Base-by-base conservation (phyloP, 192 early-diverging fungal species). In the Coemansia sp. region DNA sequence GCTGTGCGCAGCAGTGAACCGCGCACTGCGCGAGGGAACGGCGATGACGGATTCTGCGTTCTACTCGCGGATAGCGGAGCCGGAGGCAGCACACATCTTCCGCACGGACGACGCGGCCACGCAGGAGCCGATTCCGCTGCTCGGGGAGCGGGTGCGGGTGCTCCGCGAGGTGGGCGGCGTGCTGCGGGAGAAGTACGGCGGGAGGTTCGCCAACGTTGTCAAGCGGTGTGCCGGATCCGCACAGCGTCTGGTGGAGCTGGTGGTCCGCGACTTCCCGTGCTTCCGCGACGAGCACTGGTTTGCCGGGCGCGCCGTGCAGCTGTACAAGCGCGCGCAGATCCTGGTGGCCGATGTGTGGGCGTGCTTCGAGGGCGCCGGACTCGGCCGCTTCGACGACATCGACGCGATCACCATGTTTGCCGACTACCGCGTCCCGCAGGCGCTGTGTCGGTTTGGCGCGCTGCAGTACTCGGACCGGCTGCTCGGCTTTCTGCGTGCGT, bases 381-480 rank as follows among this genome's bases (percentile, higher is more conserved):
- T 68, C 40, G 91, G 93, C 1, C 21, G 66, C 8, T 93, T 95
- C 68, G 51, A 80, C 26, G 91, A 93, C 65, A 93, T 95, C 76
- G 88, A 91, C 65, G 48, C 77, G 12, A 85, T 95, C 39, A 95
- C 93, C 12, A 95, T 95, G 91, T 95, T 95, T 90, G 93, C 93
- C 5, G 93, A 95, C 70, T 95, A 93, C 71, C 80, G 93, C n/a
- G 87, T 92, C 19, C 87, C 87, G 5, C 86, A 95, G 80, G 89
- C 89, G 8, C 66, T 91, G 39, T 86, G 88, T 64, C 87, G 92
- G 61, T 85, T 93, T 43, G 88, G 87, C 21, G 81, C 85, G 2
- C 76, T 95, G 11, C 61, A 77, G 57, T 95, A 93, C 82, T 92
- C 89, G 19, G 69, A 79, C 13, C 71, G 78, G 22, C 76, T 95